A percentile compares a stretch with the other conserved stretches of the same genome.
Conservation (phyloP, 257 asterid species). For the Nicotiana obtusifolia region DNA sequence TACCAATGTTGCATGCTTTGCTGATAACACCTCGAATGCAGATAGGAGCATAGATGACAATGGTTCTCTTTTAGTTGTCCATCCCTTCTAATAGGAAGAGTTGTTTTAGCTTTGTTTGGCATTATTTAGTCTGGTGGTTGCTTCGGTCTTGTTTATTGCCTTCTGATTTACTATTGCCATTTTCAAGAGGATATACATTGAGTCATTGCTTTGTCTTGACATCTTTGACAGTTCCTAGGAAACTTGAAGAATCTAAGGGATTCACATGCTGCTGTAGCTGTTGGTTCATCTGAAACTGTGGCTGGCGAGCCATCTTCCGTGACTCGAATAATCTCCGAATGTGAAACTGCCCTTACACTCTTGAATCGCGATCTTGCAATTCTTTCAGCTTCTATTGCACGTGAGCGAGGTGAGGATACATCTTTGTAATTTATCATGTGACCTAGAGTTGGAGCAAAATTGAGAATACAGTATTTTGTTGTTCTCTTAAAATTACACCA, state of each 20-base stretch:
- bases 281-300: slow-evolving; percentile 73
- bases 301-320: slow-evolving; percentile 90
- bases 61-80: background rate
- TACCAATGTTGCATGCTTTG: background rate
- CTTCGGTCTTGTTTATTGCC: background rate
- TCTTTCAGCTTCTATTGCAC: slow-evolving; percentile 90
- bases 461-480: background rate
- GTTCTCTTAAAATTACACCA: background rate
- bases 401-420: slow-evolving; percentile 61
- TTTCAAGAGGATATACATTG: background rate
- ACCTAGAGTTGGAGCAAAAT: background rate
- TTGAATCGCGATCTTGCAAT: slow-evolving; percentile 84
- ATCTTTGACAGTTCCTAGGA: slow-evolving; percentile 60
- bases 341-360: slow-evolving; percentile 79
- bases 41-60: background rate
- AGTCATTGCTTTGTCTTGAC: background rate
- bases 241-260: slow-evolving; percentile 94
- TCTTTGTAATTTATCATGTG: slow-evolving; percentile 21
- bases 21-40: background rate
- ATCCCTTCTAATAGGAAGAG: background rate
- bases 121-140: background rate
- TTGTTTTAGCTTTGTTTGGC: background rate
- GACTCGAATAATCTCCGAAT: slow-evolving; percentile 81
- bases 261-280: slow-evolving; percentile 86
- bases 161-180: background rate